Conservation (phyloP, 352 stramenopile genomes). For the Phytophthora macrochlamydospora region DNA sequence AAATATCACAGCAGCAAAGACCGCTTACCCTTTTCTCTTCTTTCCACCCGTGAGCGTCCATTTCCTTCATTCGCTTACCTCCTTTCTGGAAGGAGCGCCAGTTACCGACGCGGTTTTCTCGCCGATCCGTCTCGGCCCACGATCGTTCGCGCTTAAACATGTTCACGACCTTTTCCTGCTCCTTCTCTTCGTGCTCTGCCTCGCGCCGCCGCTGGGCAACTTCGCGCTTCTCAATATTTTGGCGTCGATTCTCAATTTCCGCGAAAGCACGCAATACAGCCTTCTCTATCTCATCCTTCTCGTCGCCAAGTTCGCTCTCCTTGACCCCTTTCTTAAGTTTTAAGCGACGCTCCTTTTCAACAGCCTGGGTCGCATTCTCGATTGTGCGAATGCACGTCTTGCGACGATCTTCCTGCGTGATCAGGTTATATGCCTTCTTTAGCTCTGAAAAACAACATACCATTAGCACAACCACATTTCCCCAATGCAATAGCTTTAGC, state of each 20-base stretch:
- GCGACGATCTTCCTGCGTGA: conserved; percentile 85
- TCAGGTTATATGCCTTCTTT: conserved; percentile 86
- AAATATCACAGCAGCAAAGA: not conserved
- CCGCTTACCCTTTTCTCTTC: conserved; percentile 63
- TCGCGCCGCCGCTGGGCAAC: conserved; percentile 69
- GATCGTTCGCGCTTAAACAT: conserved; percentile 79
- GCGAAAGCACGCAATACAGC: conserved; percentile 84
- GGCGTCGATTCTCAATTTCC: conserved; percentile 78
- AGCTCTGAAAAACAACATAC: conserved; percentile 54
- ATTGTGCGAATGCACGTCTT: conserved; percentile 85
- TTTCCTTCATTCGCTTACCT: conserved; percentile 68
- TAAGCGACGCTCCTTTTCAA: conserved; percentile 71
- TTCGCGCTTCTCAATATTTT: conserved; percentile 80
- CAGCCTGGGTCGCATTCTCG: conserved; percentile 65
- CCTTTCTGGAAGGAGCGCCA: conserved; percentile 83
- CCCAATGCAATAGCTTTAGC: not conserved
- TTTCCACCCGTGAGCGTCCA: conserved; percentile 63
- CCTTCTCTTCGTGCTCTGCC: conserved; percentile 75
- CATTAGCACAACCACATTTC: too few relatives aligned
- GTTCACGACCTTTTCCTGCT: conserved; percentile 65
- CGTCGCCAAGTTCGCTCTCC: conserved; percentile 66
- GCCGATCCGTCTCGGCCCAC: conserved; percentile 79
- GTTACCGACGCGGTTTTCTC: conserved; percentile 79
- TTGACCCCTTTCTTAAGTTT: conserved; percentile 88
- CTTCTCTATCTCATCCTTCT: conserved; percentile 73